Evolutionary conservation across 2,329 filamentous ascomycete species (phyloP), one percentile per base, ranked within the genome.

Genomic region (Colletotrichum agaves): DNA sequence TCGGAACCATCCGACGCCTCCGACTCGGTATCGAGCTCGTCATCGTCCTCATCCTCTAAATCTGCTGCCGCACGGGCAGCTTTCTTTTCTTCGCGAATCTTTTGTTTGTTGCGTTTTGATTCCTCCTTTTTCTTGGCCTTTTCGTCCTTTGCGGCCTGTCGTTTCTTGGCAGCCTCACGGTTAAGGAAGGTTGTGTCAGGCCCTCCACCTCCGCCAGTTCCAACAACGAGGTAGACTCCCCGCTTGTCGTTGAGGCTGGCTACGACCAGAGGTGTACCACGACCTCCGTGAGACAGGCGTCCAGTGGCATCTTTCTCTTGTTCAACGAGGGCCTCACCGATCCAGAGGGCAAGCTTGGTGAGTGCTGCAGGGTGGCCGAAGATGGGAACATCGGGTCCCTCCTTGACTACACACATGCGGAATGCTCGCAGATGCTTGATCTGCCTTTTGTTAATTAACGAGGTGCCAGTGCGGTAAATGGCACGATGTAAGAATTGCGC

Each of bases 381-480:
- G 11, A 98, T 86, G n/a, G 87, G 82, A 0, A 97, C 91, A 73
- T 98, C 96, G 0, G 94, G 93, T 0, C 95, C 94, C 75, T 98
- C 96, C 76, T 97, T 97, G 73, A 99, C 94, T 4, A 98, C 92
- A 37, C 93, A 97, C 86, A 99, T 94, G 56, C 96, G 92, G 78
- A 98, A 99, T 0, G 95, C 92, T 53, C 93, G 90, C 15, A 99
- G 84, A 77, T 98, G 94, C 41, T 93, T 92, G 76, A 99, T 97
- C 74, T 98, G 94, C 66, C 92, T 91, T 81, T 99, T 99, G 72
- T 93, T 93, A 67, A 99, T 92, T 31, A 99, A 85, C 0, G 93
- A 91, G 1, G 94, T 97, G 41, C 96, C 96, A 0, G 95, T 97
- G 53, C 93, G 92, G 69, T 98, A 92, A 70, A 99, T 98, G 44